Base-by-base conservation (phyloP, 164 flowering plant species). In the Paratinospora sagittata region DNA sequence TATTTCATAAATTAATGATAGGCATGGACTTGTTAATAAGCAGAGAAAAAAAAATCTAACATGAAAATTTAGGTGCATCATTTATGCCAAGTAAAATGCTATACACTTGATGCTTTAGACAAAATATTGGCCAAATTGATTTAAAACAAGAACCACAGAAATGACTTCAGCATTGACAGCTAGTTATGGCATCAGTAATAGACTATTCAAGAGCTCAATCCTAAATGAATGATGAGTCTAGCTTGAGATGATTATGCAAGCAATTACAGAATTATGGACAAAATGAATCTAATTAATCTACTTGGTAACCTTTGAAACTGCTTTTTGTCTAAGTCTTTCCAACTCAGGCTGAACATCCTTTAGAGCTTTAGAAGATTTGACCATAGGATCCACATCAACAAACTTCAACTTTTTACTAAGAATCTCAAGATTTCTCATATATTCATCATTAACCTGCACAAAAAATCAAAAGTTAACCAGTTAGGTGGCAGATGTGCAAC, bases 261-360 rank as follows among this genome's bases (percentile, higher is more conserved):
- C 17, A 57, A 71, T 5, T 67, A 39, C 37, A 67, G 10, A 63
- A 72, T 19, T 24, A 64, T n/a, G 33, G 73, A 70, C 62, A 70
- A n/a, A n/a, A 16, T 65, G 61, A 68, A n/a, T n/a, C n/a, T 60
- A 8, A 27, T 63, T 27, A 69, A 39, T 49, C 27, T 67, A 76
- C 62, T 41, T 27, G 41, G 63, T 30, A 66, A 95, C 99, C 99
- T 92, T 95, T 49, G 98, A 88, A 37, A 95, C 87, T 68, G 98
- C 94, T 81, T 91, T 95, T 76, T 92, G 97, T 70, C 99, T 83
- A 65, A 95, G 96, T 71, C 82, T 91, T 86, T 92, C 99, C 77
- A 95, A 81, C 82, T 95, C 98, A 63, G 99, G 98, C 75, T 92
- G 96, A 67, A 95, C 97, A 88, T 95, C 99, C 77, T 85, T 91